Base-by-base conservation (phyloP, 768 basidiomycete species). In the Russula griseocarnosa region DNA sequence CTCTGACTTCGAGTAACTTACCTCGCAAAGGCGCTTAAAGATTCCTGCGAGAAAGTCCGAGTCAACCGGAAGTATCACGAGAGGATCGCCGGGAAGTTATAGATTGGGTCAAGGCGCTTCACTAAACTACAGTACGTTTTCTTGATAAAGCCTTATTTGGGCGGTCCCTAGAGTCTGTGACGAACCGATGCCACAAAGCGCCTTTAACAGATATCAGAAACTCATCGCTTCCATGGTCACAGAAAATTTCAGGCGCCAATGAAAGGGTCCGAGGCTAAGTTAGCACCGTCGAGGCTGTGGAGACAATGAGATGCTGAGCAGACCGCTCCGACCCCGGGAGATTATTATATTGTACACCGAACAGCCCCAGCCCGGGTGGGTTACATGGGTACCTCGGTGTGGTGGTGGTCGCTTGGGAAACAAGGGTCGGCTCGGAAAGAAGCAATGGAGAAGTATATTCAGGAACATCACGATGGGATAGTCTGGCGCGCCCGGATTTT, bases 1-100 rank as follows among this genome's bases (percentile, higher is more conserved):
- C n/a, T 70, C 70, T 13, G 71, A 73, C 46, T 73, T 73, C 32
- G 72, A 73, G n/a, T 70, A n/a, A n/a, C n/a, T n/a, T 70, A 70
- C 42, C 57, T 72, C 24, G 70, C 62, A 22, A 63, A 65, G 49
- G 72, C 69, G n/a, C 61, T 72, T 5, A 51, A 62, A 22, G 65
- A 62, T 36, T 67, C 69, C 9, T 71, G 70, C 53, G 51, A 66
- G 46, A 70, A 69, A 66, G 26, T n/a, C n/a, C n/a, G n/a, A 66
- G 26, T 71, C 22, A 57, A 68, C 40, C 49, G 46, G 59, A 67
- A 47, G 11, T 50, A 51, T 38, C 52, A 49, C 32, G 62, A 47
- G 44, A 65, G 26, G 6, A 14, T 3, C 46, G 1, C 22, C 5
- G 53, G 14, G 22, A 64, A 64, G 38, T 38, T 60, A 16, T 64